Base-by-base conservation (phyloP, 805 yeast genomes). In the Hanseniaspora hatyaiensis region DNA sequence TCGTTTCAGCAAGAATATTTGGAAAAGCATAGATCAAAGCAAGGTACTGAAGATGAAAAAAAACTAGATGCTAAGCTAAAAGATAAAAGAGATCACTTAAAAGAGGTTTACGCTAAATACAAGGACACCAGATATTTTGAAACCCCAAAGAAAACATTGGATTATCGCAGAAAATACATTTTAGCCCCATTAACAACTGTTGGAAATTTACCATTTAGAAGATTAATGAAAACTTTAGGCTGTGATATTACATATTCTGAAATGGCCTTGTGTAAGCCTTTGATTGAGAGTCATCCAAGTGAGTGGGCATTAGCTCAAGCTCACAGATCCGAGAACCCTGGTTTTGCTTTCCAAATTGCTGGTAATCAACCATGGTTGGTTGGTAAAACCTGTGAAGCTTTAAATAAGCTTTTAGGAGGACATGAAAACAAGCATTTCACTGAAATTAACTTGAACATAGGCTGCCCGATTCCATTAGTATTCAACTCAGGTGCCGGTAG, bases 291-390 rank as follows among this genome's bases (percentile, higher is more conserved):
- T 24, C 74, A 81, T 15, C 86, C 86, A 60, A 77, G 94, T 2
- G 99, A 92, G 63, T 92, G 99, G 99, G 99, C 99, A 0, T 69
- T 92, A 40, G 86, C 95, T 18, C 83, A 88, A 57, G 92, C 95
- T 4, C 96, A 92, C 61, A 61, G 65, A 18, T 65, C 77, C 2
- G 98, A 92, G 61, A 70, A 72, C 47, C 94, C 89, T 5, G 92
- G 92, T 0, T 92, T 81, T 64, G 98, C 96, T 45, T 84, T 87
- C 15, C 98, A 92, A 67, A 75, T 92, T 34, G 96, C 97, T 3
- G 76, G 95, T 19, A 69, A 87, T 13, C 88, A 88, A 63, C 86
- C 83, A 50, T 86, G 95, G 94, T 94, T 87, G 57, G 95, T 94
- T 2, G 75, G 86, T 23, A 86, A 86, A 62, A 94, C 95, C 1